These are phyloP conservation scores for Pseudocercospora pini-densiflorae DNA, from an alignment of 2,329 filamentous ascomycete genomes.

Conservation along the genomic window DNA sequence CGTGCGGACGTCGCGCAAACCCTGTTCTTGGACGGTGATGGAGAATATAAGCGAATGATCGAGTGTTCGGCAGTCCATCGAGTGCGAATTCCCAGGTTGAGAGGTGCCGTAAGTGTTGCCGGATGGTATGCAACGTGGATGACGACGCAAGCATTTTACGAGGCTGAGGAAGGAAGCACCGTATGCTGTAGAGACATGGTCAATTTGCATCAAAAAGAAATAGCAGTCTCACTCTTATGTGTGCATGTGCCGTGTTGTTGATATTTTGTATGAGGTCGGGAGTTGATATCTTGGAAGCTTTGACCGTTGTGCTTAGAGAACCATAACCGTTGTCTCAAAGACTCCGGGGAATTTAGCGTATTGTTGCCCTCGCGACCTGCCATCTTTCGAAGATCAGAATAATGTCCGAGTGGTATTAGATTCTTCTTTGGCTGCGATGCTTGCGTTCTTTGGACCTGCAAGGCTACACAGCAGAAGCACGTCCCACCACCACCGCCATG, in stretches of 20 bases:
- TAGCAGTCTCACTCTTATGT: not conserved
- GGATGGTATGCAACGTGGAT: not conserved
- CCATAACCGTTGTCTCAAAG: not conserved
- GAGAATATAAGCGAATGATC: not conserved
- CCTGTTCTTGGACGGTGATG: not conserved
- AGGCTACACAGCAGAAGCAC: not conserved
- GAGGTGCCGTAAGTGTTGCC: not conserved
- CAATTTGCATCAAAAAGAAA: constrained; percentile 5
- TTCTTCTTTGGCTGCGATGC: not conserved
- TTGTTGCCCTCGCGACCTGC: not conserved
- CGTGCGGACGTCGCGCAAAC: not conserved
- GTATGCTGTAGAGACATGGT: not conserved
- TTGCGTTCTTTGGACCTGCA: not conserved
- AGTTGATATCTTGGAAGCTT: not conserved
- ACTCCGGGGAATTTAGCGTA: not conserved
- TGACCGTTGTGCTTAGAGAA: not conserved
- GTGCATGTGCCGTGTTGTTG: not conserved
- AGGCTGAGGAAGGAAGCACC: not conserved
- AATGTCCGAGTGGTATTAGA: not conserved
- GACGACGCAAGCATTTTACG: not conserved
- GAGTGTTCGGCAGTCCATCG: not conserved
- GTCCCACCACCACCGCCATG: not conserved
- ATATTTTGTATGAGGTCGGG: not conserved
- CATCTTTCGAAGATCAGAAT: not conserved
- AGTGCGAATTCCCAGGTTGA: not conserved